Evolutionary conservation across 306 rosid species (phyloP).

Genomic region (Arachis hypogaea): DNA sequence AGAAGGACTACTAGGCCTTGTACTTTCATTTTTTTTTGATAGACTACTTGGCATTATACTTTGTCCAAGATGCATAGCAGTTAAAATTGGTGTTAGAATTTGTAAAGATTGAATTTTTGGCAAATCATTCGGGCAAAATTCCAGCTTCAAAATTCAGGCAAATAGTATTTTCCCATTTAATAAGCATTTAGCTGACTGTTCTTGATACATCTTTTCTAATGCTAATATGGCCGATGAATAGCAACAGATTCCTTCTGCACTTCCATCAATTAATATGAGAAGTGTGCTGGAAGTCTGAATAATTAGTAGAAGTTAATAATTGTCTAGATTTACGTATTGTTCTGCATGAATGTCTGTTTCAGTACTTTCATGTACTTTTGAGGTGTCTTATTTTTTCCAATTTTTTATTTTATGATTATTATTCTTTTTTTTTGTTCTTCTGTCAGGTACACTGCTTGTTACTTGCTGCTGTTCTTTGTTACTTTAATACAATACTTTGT

Average conservation of each 20-base stretch:
- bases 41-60: neutral
- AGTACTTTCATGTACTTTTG: slow-evolving; percentile 21
- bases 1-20: neutral
- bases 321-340: neutral
- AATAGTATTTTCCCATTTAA: neutral
- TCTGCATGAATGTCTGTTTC: neutral
- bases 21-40: neutral
- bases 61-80: neutral
- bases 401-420: slow-evolving; percentile 5
- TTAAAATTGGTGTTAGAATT: neutral
- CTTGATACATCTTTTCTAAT: slow-evolving; percentile 1
- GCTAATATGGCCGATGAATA: neutral
- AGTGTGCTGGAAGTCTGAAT: slow-evolving; percentile 16
- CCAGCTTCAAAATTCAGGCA: neutral
- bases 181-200: neutral
- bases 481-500: slow-evolving; percentile 78
- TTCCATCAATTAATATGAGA: slow-evolving; percentile 9
- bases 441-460: slow-evolving; percentile 73
- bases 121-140: neutral
- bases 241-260: neutral
- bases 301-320: neutral
- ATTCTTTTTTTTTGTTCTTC: slow-evolving; percentile 24
- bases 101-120: neutral
- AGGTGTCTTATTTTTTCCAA: neutral
- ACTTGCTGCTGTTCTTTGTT: slow-evolving; percentile 67